phyloP scores from a whole-genome alignment of 257 asterid species.

The Nicotiana noctiflora region DNA sequence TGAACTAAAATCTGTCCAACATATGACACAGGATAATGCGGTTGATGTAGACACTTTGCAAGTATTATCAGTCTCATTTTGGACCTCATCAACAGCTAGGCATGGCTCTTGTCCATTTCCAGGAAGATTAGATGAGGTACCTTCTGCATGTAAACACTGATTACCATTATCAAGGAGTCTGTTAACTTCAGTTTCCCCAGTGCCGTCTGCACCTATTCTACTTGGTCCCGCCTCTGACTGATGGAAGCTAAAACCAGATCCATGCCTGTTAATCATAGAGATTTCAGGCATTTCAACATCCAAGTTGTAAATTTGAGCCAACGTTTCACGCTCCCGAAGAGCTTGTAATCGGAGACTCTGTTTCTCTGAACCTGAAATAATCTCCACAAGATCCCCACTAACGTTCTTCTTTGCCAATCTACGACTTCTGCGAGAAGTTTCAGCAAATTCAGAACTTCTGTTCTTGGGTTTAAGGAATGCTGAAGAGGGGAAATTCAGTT shows the following conservation, averaged over 20 bases:
- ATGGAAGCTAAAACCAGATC: conserved; percentile 14
- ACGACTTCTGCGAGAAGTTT: conserved; percentile 30
- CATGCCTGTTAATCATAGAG: conserved; percentile 19
- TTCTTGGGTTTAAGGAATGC: conserved; percentile 9
- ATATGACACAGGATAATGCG: conserved; percentile 77
- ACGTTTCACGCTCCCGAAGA: conserved; percentile 15
- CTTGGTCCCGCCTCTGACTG: conserved; percentile 13
- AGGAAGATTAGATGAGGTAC: conserved; percentile 15
- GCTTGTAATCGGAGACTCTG: conserved; percentile 10
- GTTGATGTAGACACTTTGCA: conserved; percentile 25
- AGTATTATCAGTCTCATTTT: conserved; percentile 17
- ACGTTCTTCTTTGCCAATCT: conserved; percentile 50
- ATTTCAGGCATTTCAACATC: conserved; percentile 26
- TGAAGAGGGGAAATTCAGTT: conserved; percentile 11
- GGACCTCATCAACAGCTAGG: conserved; percentile 23
- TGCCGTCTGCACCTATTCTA: conserved; percentile 18
- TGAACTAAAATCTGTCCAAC: conserved; percentile 79
- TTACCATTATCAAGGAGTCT: conserved; percentile 16
- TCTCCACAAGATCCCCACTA: conserved; percentile 23
- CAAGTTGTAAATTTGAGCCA: conserved; percentile 17
- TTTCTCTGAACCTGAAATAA: conserved; percentile 31
- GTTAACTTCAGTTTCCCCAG: conserved; percentile 25
- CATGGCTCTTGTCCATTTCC: conserved; percentile 17
- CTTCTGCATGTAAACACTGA: conserved; percentile 12
- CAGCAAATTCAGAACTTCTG: conserved; percentile 4